Evolutionary conservation across 2,329 filamentous ascomycete species (phyloP), one percentile per base, ranked within the genome.

Genomic region (Teratosphaeria epicoccoides): DNA sequence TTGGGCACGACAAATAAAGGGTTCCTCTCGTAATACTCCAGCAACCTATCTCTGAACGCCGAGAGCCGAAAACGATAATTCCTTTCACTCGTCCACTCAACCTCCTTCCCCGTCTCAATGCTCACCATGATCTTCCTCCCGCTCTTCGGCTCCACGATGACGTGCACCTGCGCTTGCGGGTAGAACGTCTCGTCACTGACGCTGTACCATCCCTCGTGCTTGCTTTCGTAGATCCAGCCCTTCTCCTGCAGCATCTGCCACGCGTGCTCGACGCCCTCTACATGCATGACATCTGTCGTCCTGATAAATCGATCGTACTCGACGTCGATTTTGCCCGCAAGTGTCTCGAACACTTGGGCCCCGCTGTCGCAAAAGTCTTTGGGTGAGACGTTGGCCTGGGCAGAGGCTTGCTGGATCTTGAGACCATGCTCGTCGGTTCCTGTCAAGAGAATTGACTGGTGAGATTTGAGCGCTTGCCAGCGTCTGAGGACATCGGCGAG

Each of bases 111-210:
- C 2, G 89, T 95, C 73, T 96, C 93, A 47, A 81, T 78, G 71
- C 65, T 61, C 67, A 79, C 85, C 81, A 88, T 88, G 56, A 86
- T 83, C 62, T 88, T 90, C 59, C 83, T 79, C 2, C 93, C 93
- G 0, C 89, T 95, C 45, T 82, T 76, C 4, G 88, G 86, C 58
- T 90, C 85, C 33, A 93, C 72, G 48, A 82, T 80, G 43, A 84
- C 78, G 63, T 88, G 81, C 24, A 97, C 81, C 62, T 83, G 74
- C 6, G 81, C 80, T 49, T 84, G 79, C 0, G 91, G 88, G 66
- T 96, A 97, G 70, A 95, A 98, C 37, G 91, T 91, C 75, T 98
- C 93, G 68, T 98, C 93, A 67, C 87, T 89, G 50, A 98, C 85
- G 51, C 87, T 93, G 68, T 98, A 98, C 93, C 93, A 98, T 1